Conservation (phyloP, 2,329 filamentous ascomycete species). For the Diaporthe sp. region DNA sequence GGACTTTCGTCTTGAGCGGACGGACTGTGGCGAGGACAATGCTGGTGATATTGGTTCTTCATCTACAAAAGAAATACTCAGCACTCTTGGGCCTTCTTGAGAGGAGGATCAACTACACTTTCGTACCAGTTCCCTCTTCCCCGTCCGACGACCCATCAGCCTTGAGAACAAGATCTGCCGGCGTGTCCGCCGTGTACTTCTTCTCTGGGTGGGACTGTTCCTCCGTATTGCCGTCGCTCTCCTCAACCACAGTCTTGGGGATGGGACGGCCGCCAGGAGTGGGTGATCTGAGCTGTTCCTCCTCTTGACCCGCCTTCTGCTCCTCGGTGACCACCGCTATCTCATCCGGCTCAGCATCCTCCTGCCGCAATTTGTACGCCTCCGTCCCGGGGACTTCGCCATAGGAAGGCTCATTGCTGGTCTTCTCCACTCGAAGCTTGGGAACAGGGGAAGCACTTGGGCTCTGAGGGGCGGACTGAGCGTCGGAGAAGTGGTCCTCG, state of each 20-base stretch:
- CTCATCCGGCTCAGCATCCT: constrained; percentile 73
- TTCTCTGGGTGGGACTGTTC: constrained; percentile 60
- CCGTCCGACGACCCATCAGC: constrained; percentile 58
- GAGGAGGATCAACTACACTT: constrained; percentile 49
- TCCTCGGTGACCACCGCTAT: constrained; percentile 63
- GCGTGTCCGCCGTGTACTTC: constrained; percentile 64
- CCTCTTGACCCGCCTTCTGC: constrained; percentile 46
- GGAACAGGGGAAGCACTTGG: constrained; percentile 67
- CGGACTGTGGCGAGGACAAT: constrained; percentile 48
- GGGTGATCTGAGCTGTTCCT: constrained; percentile 46
- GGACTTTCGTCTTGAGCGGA: constrained; percentile 51
- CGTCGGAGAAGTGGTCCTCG: constrained; percentile 78
- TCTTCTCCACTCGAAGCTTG: constrained; percentile 71
- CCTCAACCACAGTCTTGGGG: constrained; percentile 68
- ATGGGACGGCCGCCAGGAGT: constrained; percentile 58
- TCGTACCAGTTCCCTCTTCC: constrained; percentile 53
- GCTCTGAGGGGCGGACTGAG: constrained; percentile 60
- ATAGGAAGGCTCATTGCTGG: constrained; percentile 70
- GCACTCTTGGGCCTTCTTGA: constrained; percentile 41
- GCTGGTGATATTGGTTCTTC: constrained; percentile 53
- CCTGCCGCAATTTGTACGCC: constrained; percentile 68
- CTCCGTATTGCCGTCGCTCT: constrained; percentile 61
- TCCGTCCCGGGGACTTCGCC: constrained; percentile 74
- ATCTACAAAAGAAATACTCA: constrained; percentile 55
- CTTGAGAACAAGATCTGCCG: constrained; percentile 66